These are phyloP conservation scores for Thalia dealbata DNA, from an alignment of 176 grass and related monocot genomes.

Conservation along the genomic window DNA sequence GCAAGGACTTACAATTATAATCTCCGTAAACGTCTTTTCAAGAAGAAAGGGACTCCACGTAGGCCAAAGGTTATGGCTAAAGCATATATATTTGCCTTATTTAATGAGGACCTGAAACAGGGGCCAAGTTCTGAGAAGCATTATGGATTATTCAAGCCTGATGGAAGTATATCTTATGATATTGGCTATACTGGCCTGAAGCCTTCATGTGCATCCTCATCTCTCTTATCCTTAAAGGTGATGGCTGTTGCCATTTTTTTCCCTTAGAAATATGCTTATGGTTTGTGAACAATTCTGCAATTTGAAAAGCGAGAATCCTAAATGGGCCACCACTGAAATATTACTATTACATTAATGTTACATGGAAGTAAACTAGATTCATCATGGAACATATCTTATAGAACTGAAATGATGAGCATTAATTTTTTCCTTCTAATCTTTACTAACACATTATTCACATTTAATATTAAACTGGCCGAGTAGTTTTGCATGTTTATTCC, in stretches of 20 bases:
- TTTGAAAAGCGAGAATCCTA: background rate
- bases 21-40: conserved; percentile 69
- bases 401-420: too few species aligned
- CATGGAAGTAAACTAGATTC: too few species aligned
- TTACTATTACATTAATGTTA: too few species aligned
- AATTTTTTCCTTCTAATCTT: too few species aligned
- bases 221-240: conserved; percentile 51
- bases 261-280: background rate
- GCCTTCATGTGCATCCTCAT: conserved; percentile 52
- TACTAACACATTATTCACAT: too few species aligned
- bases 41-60: conserved; percentile 87
- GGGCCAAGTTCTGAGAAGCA: conserved; percentile 75
- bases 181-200: conserved; percentile 58
- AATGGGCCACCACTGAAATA: background rate
- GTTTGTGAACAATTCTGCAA: background rate
- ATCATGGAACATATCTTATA: too few species aligned
- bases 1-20: conserved; percentile 96
- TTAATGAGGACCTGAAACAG: conserved; percentile 75
- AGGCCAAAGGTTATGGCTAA: conserved; percentile 65
- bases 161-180: conserved; percentile 94
- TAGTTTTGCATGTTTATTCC: too few species aligned
- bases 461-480: too few species aligned
- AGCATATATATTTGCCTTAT: conserved; percentile 92
- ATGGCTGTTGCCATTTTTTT: background rate
- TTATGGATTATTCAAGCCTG: conserved; percentile 79